phyloP scores from a whole-genome alignment of 441 rosid genomes.

The Gossypium trilobum region DNA sequence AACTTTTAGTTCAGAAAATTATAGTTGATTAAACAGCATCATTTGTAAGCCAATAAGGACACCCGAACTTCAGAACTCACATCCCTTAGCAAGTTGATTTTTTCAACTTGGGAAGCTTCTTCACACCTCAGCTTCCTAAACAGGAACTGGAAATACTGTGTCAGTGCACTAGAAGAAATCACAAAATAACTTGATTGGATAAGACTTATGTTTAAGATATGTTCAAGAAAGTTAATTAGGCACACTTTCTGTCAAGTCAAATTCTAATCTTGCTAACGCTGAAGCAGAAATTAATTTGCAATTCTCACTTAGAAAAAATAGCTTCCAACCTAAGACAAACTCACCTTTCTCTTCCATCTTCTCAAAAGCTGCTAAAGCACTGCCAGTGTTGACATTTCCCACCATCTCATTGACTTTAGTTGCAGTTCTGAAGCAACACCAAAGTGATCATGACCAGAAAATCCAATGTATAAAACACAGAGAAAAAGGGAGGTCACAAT shows the following conservation, averaged over 20 bases:
- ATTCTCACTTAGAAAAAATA: neutral
- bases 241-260: neutral
- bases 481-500: neutral
- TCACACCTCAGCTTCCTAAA: neutral
- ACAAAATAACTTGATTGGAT: neutral
- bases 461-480: neutral
- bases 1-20: neutral
- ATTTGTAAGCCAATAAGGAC: neutral
- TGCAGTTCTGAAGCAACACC: slow-evolving; percentile 42
- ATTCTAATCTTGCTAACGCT: neutral
- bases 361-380: slow-evolving; percentile 67
- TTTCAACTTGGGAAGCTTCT: neutral
- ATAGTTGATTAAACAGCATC: neutral
- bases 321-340: slow-evolving; percentile 3
- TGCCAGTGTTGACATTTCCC: slow-evolving; percentile 66
- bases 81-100: neutral
- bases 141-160: neutral
- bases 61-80: neutral
- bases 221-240: neutral
- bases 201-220: neutral
- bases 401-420: slow-evolving; percentile 74
- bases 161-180: neutral
- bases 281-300: neutral
- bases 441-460: slow-evolving; percentile 9
- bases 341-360: slow-evolving; percentile 89